Percentiles rank a stretch among this genome's conserved stretches.
Conservation (phyloP, 805 yeast genomes). For the Kuraishia ogatae region DNA sequence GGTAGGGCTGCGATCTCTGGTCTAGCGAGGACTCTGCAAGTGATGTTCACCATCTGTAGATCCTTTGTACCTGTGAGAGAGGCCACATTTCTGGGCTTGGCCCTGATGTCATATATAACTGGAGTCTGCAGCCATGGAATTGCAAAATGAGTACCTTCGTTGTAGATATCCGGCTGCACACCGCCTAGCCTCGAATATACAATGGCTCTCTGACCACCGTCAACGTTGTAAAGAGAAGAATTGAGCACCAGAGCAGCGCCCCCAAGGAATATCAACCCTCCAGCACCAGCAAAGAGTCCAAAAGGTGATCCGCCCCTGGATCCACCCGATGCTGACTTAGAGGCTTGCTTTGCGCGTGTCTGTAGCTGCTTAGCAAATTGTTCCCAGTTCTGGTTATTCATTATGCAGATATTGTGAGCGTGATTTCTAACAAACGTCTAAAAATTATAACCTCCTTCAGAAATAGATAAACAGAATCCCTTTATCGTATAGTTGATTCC, state of each 20-base stretch:
- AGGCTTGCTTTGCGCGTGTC: conserved; percentile 31
- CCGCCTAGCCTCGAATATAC: conserved; percentile 85
- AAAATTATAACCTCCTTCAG: too few relatives aligned
- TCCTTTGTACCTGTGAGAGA: conserved; percentile 97
- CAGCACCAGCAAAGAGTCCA: conserved; percentile 53
- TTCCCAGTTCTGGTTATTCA: conserved; percentile 39
- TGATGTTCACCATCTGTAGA: conserved; percentile 96
- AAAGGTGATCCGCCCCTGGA: conserved; percentile 25
- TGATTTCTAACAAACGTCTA: not conserved
- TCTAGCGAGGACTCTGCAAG: conserved; percentile 94
- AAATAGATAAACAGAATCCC: too few relatives aligned
- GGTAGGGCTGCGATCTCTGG: conserved; percentile 80
- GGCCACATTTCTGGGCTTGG: conserved; percentile 93
- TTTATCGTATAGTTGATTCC: too few relatives aligned
- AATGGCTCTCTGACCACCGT: conserved; percentile 98
- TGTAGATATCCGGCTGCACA: conserved; percentile 70
- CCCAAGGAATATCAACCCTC: conserved; percentile 50
- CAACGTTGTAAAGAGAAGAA: conserved; percentile 71
- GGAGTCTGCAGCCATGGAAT: conserved; percentile 96
- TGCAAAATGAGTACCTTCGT: conserved; percentile 92
- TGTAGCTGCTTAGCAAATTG: conserved; percentile 42
- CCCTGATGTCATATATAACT: conserved; percentile 87
- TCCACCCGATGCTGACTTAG: conserved; percentile 18
- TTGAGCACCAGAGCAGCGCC: conserved; percentile 47
- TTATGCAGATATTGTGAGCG: conserved; percentile 4